A percentile compares a stretch with the other conserved stretches of the same genome.
Evolutionary conservation across 108 stramenopile genomes (phyloP).

Genomic region (Parmales sp.): DNA sequence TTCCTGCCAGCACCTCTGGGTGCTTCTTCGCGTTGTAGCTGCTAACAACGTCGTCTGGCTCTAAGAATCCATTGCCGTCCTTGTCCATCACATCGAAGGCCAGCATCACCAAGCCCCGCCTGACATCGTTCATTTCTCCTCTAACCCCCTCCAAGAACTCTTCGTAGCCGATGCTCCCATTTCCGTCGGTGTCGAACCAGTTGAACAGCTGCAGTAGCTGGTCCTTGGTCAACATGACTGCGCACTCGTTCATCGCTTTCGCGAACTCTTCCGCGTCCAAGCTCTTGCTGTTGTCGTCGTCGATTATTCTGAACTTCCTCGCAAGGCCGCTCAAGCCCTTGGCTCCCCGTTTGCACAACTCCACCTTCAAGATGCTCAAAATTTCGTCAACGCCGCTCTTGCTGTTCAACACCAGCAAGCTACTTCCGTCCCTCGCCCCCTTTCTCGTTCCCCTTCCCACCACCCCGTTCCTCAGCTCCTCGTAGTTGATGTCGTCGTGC

Average conservation of each 20-base stretch:
- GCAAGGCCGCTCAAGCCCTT: background rate
- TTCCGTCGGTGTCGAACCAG: conserved; percentile 31
- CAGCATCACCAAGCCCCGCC: conserved; percentile 22
- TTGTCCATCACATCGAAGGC: conserved; percentile 37
- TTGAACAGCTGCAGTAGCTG: conserved; percentile 20
- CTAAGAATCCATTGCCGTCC: conserved; percentile 22
- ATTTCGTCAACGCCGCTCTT: background rate
- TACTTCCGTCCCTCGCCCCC: background rate
- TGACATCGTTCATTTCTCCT: conserved; percentile 29
- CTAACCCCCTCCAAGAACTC: conserved; percentile 28
- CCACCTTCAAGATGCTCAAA: background rate
- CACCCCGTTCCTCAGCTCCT: background rate
- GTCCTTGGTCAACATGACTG: conserved; percentile 5
- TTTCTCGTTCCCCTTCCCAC: background rate
- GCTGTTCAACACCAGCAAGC: background rate
- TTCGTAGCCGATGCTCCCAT: conserved; percentile 20
- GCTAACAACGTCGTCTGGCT: conserved; percentile 20
- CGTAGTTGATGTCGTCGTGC: background rate
- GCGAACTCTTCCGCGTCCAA: conserved; percentile 11
- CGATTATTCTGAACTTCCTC: conserved; percentile 2
- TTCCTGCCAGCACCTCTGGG: conserved; percentile 32
- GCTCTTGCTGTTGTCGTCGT: conserved; percentile 1
- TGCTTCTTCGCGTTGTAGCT: conserved; percentile 35
- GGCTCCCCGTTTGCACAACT: background rate
- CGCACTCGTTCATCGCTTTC: background rate